A percentile compares a stretch with the other conserved stretches of the same genome.
Evolutionary conservation across 2,329 filamentous ascomycete genomes (phyloP).

Genomic region (Colletotrichum incanum): DNA sequence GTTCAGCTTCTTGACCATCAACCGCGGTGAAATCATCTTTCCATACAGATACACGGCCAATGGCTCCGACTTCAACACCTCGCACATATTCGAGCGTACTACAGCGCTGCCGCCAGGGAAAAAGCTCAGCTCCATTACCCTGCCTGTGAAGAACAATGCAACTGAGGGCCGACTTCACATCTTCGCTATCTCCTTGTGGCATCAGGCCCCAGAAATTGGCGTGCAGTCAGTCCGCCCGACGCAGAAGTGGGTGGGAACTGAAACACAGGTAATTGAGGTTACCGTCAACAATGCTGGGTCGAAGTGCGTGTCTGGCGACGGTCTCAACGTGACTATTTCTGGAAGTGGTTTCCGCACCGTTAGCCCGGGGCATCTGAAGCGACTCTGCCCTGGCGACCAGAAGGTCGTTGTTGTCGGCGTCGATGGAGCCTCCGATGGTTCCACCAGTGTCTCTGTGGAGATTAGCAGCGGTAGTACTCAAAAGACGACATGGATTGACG

Average conservation of each 20-base stretch:
- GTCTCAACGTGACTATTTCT: constrained; percentile 51
- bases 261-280: constrained; percentile 59
- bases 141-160: constrained; percentile 57
- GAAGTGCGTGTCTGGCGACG: constrained; percentile 51
- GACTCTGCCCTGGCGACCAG: constrained; percentile 62
- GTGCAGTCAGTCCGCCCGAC: constrained; percentile 60
- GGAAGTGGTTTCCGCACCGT: constrained; percentile 60
- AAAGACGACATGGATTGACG: constrained; percentile 43
- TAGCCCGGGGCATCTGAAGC: constrained; percentile 55
- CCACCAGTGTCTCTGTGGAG: constrained; percentile 46
- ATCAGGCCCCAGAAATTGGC: constrained; percentile 45
- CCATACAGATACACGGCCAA: constrained; percentile 58
- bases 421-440: constrained; percentile 47
- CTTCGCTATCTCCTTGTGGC: constrained; percentile 59
- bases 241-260: constrained; percentile 57
- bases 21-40: constrained; percentile 62
- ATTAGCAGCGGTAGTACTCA: constrained; percentile 38
- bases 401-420: constrained; percentile 57
- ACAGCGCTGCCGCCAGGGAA: constrained; percentile 56
- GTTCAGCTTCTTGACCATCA: constrained; percentile 61
- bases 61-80: constrained; percentile 59
- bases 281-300: constrained; percentile 55
- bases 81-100: constrained; percentile 63
- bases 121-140: constrained; percentile 55
- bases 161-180: constrained; percentile 58